A percentile compares a stretch with the other conserved stretches of the same genome.
Evolutionary conservation across 768 basidiomycete species (phyloP).

Genomic region (Suillus spraguei): DNA sequence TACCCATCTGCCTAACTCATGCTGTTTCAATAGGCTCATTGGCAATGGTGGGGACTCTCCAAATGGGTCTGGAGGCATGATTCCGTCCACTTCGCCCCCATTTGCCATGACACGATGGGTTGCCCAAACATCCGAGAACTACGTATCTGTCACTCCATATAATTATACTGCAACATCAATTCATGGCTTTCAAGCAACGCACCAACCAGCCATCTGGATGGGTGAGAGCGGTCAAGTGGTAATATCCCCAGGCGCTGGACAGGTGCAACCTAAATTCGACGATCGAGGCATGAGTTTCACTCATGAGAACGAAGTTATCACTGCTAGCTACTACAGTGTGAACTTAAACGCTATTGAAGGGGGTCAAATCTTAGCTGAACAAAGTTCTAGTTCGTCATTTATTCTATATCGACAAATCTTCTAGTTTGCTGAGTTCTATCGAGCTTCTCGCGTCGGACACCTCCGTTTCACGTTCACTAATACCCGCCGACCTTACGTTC

Average conservation of each 20-base stretch:
- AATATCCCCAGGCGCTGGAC: conserved; percentile 58
- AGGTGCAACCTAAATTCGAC: conserved; percentile 56
- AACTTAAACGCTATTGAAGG: conserved; percentile 54
- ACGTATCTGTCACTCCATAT: conserved; percentile 72
- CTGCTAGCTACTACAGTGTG: conserved; percentile 58
- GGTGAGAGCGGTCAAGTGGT: conserved; percentile 71
- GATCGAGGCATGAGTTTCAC: conserved; percentile 57
- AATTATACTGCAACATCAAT: conserved; percentile 62
- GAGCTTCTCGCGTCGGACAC: conserved; percentile 78
- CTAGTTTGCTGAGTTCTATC: not conserved
- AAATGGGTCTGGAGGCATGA: conserved; percentile 76
- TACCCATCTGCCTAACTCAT: not conserved
- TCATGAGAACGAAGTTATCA: conserved; percentile 54
- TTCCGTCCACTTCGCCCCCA: conserved; percentile 74
- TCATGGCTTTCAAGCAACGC: conserved; percentile 79
- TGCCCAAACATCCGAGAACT: conserved; percentile 76
- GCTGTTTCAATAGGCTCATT: conserved; percentile 47
- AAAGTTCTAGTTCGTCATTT: conserved; percentile 57
- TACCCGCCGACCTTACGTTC: conserved; percentile 53
- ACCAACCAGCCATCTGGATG: conserved; percentile 92
- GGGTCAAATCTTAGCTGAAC: conserved; percentile 56
- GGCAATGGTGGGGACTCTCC: conserved; percentile 75
- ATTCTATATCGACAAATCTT: conserved; percentile 2
- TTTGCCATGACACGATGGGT: conserved; percentile 90
- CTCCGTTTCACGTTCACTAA: conserved; percentile 65